Conservation (phyloP, 331 rosid species). For the Quercus phellos region DNA sequence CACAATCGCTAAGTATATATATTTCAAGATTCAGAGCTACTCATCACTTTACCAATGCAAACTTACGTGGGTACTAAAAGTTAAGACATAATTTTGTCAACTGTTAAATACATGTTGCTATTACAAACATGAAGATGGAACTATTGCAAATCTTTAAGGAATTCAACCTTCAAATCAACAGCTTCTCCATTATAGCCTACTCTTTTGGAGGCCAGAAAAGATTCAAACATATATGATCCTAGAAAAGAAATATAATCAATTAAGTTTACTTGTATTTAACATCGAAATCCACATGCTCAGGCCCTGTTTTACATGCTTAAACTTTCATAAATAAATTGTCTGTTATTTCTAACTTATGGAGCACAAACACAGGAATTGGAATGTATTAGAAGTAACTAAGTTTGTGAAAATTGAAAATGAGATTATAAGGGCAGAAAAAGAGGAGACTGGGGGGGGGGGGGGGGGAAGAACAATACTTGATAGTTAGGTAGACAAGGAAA, state of each 20-base stretch:
- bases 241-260: background rate
- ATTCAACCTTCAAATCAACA: background rate
- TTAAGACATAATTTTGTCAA: background rate
- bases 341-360: background rate
- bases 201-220: background rate
- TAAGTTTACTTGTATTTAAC: background rate
- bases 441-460: no score
- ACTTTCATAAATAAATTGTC: background rate
- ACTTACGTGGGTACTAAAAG: no score
- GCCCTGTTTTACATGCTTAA: background rate
- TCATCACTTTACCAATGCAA: no score
- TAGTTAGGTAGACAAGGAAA: background rate
- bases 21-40: no score
- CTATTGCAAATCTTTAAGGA: background rate
- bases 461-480: no score
- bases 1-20: no score
- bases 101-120: background rate
- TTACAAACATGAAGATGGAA: background rate
- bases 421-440: background rate
- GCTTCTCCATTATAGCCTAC: background rate
- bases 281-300: background rate
- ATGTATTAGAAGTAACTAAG: background rate
- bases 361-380: background rate
- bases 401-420: background rate
- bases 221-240: background rate